Evolutionary conservation across 495 filamentous ascomycete genomes (phyloP).

Genomic region (Aspergillus baeticus): DNA sequence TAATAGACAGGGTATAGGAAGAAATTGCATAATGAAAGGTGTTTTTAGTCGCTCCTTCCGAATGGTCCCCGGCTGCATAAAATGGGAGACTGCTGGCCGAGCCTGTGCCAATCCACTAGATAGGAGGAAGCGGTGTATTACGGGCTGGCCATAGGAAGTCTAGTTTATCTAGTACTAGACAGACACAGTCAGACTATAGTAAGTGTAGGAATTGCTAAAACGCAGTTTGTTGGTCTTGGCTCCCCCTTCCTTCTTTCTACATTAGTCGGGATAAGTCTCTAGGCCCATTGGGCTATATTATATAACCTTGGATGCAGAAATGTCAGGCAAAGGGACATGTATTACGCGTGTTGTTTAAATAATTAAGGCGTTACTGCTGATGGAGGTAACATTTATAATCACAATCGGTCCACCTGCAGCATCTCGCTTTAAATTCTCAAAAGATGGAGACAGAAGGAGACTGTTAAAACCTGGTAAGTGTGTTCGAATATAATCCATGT

Average conservation of each 20-base stretch:
- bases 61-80: background rate
- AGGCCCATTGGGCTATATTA: background rate
- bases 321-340: background rate
- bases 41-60: background rate
- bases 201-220: background rate
- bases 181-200: background rate
- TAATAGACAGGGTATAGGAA: background rate
- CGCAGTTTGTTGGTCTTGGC: background rate
- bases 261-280: background rate
- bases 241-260: background rate
- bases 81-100: background rate
- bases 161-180: background rate
- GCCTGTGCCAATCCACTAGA: background rate
- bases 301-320: background rate
- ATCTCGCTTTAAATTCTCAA: background rate
- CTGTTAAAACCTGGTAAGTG: too few relatives aligned
- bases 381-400: background rate
- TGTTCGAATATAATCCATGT: background rate
- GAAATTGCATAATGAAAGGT: background rate
- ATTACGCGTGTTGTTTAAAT: background rate
- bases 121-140: background rate
- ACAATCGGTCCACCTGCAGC: background rate
- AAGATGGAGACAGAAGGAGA: background rate
- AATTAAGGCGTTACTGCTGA: background rate
- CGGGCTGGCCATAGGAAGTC: background rate